Percentiles rank a stretch among this genome's conserved stretches.
phyloP scores from a whole-genome alignment of 352 stramenopile species.

The Saprolegnia parasitica region DNA sequence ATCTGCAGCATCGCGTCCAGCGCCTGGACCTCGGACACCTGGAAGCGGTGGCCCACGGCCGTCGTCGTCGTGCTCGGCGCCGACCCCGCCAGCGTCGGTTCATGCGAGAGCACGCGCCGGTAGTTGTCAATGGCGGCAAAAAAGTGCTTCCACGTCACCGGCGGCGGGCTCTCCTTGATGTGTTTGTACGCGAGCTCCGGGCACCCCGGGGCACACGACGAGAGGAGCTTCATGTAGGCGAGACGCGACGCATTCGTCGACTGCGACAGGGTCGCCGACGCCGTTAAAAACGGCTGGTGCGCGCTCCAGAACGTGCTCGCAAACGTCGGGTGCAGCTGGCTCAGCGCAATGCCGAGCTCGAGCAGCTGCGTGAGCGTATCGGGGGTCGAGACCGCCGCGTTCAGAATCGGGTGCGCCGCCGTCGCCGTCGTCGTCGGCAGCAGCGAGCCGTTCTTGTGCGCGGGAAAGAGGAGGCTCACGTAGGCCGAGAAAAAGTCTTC shows the following conservation, averaged over 20 bases:
- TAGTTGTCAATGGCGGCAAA: conserved; percentile 83
- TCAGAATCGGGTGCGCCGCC: neutral
- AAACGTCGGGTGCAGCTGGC: conserved; percentile 1
- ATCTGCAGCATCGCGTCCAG: conserved; percentile 74
- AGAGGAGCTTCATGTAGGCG: conserved; percentile 72
- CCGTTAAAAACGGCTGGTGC: neutral
- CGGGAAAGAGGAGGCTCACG: neutral
- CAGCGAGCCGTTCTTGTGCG: neutral
- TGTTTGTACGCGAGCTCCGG: conserved; percentile 77
- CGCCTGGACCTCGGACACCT: conserved; percentile 63
- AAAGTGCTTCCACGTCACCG: conserved; percentile 81
- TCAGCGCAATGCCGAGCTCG: conserved; percentile 4
- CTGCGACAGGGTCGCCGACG: neutral
- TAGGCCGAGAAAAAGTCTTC: conserved; percentile 20
- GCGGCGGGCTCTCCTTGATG: conserved; percentile 76
- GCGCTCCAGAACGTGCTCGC: neutral
- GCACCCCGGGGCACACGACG: conserved; percentile 58
- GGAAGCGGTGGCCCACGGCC: conserved; percentile 4
- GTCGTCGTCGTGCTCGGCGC: neutral
- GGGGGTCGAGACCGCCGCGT: neutral
- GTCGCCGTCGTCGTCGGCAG: neutral
- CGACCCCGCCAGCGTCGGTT: conserved; percentile 8
- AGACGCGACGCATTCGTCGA: neutral
- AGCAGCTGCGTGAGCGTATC: conserved; percentile 18
- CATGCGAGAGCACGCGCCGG: conserved; percentile 66